Conservation (phyloP, 2,329 filamentous ascomycete genomes). For the Pseudocercospora crystallina region DNA sequence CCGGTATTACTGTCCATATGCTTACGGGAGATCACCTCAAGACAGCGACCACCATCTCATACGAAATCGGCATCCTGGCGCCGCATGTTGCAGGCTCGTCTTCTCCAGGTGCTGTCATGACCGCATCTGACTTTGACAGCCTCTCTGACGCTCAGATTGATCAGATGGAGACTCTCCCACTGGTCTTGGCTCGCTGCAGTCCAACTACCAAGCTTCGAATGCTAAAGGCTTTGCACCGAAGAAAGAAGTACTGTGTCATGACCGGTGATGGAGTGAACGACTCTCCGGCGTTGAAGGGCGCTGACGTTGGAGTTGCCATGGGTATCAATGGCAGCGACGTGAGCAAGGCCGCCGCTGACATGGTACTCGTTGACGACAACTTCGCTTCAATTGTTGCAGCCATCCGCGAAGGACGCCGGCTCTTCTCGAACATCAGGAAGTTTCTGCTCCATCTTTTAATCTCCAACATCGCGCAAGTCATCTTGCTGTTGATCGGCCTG, state of each 20-base stretch:
- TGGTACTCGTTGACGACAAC: constrained; percentile 48
- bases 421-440: constrained; percentile 51
- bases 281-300: constrained; percentile 46
- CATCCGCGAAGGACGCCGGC: constrained; percentile 46
- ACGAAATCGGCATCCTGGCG: constrained; percentile 46
- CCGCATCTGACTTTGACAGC: constrained; percentile 46
- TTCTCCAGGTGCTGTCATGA: constrained; percentile 40
- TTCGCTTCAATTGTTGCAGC: constrained; percentile 48
- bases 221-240: constrained; percentile 46
- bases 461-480: constrained; percentile 50
- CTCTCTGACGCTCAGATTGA: constrained; percentile 46
- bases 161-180: constrained; percentile 40
- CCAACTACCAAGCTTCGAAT: constrained; percentile 50
- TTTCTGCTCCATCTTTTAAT: constrained; percentile 51
- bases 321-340: constrained; percentile 46
- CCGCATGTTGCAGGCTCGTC: constrained; percentile 27
- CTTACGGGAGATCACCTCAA: constrained; percentile 50
- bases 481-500: constrained; percentile 48
- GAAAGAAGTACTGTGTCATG: constrained; percentile 44
- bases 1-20: constrained; percentile 52
- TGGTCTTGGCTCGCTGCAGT: constrained; percentile 49
- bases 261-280: constrained; percentile 50
- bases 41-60: constrained; percentile 49
- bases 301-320: constrained; percentile 49
- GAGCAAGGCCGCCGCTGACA: constrained; percentile 46